phyloP scores from a whole-genome alignment of 1,284 basidiomycete genomes.

The Wallemia ichthyophaga region DNA sequence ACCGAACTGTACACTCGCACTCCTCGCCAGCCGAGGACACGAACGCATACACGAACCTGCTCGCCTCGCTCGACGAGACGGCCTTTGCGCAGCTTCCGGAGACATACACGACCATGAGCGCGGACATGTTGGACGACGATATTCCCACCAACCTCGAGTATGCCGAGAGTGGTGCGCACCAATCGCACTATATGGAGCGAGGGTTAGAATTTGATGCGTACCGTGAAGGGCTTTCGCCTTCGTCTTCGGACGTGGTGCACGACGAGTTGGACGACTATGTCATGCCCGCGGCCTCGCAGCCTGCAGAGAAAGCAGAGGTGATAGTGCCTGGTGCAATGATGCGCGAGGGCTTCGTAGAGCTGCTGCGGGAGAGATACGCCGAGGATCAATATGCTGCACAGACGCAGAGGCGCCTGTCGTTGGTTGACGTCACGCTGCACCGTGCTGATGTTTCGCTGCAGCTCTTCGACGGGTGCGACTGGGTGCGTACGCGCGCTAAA shows the following conservation, averaged over 20 bases:
- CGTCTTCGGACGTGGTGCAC: background rate
- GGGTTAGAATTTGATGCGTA: constrained; percentile 19
- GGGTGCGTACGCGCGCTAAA: constrained; percentile 48
- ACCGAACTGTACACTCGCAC: constrained; percentile 18
- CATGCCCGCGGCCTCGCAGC: constrained; percentile 7
- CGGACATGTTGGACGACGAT: constrained; percentile 75
- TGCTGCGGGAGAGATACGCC: background rate
- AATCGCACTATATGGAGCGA: constrained; percentile 34
- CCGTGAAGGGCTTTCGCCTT: constrained; percentile 3
- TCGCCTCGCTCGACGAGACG: constrained; percentile 31
- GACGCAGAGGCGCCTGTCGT: background rate
- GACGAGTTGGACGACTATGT: constrained; percentile 3
- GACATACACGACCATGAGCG: constrained; percentile 23
- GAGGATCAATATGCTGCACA: too few relatives aligned
- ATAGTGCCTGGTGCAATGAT: constrained; percentile 18
- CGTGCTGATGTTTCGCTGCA: constrained; percentile 33
- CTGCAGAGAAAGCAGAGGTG: constrained; percentile 5
- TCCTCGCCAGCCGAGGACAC: constrained; percentile 16
- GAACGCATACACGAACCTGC: background rate
- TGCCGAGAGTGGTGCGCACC: constrained; percentile 36
- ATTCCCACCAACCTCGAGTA: constrained; percentile 66
- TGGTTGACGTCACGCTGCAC: constrained; percentile 22
- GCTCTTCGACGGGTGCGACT: constrained; percentile 81
- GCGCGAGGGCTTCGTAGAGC: background rate
- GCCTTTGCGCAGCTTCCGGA: constrained; percentile 44